These are phyloP conservation scores for Mortierella sp. DNA, from an alignment of 371 early-diverging fungal species.

Conservation along the genomic window DNA sequence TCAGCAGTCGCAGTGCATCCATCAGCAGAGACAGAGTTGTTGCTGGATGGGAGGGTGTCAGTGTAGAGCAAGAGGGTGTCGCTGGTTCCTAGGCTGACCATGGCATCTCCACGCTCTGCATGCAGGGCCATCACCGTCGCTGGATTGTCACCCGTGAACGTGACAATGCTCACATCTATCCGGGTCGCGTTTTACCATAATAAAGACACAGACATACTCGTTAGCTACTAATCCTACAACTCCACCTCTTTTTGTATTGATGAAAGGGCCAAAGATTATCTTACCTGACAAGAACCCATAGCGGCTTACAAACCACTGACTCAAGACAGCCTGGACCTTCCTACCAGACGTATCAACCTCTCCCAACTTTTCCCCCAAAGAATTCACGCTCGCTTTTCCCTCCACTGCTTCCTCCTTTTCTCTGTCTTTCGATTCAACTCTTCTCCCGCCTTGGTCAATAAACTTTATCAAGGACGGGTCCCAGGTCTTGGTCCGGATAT, in stretches of 20 bases:
- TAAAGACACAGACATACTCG: not conserved
- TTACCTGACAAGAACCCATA: conserved; percentile 69
- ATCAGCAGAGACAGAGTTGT: not conserved
- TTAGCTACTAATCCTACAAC: not conserved
- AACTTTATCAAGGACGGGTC: conserved; percentile 46
- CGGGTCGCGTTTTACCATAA: not conserved
- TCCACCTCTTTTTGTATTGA: too few relatives aligned
- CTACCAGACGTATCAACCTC: conserved; percentile 45
- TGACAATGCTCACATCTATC: conserved; percentile 70
- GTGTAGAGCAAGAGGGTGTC: conserved; percentile 83
- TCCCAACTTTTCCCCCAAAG: conserved; percentile 52
- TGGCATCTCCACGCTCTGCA: conserved; percentile 67
- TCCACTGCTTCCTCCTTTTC: too few relatives aligned
- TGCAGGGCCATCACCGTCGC: conserved; percentile 78
- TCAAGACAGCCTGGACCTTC: conserved; percentile 46
- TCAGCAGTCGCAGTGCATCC: not conserved
- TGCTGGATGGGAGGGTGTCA: conserved; percentile 34
- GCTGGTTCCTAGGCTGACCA: conserved; percentile 85
- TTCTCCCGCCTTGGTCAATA: conserved; percentile 32
- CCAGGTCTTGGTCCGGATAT: conserved; percentile 75
- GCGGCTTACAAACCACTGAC: conserved; percentile 56
- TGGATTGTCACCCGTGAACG: conserved; percentile 91
- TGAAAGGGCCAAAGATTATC: not conserved
- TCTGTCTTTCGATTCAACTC: too few relatives aligned
- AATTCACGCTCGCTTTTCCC: not conserved